These are phyloP conservation scores for Macrophomina phaseolina DNA, from an alignment of 2,329 filamentous ascomycete species.

Conservation along the genomic window DNA sequence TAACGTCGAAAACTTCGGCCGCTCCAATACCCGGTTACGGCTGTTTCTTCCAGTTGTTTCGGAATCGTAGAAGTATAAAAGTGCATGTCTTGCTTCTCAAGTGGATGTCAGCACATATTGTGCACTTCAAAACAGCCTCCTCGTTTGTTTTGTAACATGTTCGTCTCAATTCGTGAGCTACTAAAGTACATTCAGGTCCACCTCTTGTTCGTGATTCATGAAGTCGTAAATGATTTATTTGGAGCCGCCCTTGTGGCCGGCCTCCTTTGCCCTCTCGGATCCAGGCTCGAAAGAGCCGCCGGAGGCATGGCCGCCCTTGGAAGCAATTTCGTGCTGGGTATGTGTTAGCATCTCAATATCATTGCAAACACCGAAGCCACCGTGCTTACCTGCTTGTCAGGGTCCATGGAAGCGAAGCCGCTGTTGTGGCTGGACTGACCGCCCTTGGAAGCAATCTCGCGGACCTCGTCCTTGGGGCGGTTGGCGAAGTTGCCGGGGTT, in stretches of 20 bases:
- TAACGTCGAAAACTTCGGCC: too few relatives aligned
- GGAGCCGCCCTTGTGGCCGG: slow-evolving; percentile 59
- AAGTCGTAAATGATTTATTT: not conserved
- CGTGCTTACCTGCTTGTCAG: slow-evolving; percentile 39
- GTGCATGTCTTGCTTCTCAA: too few relatives aligned
- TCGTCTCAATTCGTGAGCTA: too few relatives aligned
- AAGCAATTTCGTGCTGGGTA: slow-evolving; percentile 59
- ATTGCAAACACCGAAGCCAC: too few relatives aligned
- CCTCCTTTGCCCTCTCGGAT: slow-evolving; percentile 59
- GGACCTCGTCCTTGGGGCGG: slow-evolving; percentile 54
- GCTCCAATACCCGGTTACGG: too few relatives aligned
- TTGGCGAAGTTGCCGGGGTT: slow-evolving; percentile 60
- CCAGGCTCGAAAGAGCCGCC: slow-evolving; percentile 61
- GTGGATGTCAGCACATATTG: too few relatives aligned
- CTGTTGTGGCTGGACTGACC: slow-evolving; percentile 45
- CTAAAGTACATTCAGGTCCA: too few relatives aligned
- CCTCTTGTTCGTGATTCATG: not conserved
- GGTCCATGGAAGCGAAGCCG: slow-evolving; percentile 46
- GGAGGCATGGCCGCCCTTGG: slow-evolving; percentile 60
- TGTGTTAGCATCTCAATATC: not conserved
- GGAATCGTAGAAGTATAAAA: too few relatives aligned
- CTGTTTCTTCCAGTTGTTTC: too few relatives aligned
- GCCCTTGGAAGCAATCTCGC: slow-evolving; percentile 52
- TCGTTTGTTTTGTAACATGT: too few relatives aligned
- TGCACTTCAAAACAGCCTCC: too few relatives aligned